Evolutionary conservation across 2,329 filamentous ascomycete genomes (phyloP).

Genomic region (Diplocarpon rosae): DNA sequence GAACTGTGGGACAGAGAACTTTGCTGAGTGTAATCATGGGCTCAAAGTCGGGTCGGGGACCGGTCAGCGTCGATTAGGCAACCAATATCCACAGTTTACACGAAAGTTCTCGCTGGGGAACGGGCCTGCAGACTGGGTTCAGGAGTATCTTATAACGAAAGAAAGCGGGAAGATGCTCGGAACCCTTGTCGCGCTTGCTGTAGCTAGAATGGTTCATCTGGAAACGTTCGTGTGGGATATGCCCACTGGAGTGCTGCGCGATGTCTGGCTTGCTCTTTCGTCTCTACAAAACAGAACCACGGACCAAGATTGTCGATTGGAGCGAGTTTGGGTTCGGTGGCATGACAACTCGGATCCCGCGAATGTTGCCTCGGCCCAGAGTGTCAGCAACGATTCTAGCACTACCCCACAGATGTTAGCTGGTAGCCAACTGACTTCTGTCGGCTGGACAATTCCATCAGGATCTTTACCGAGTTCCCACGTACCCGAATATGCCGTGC

Average conservation of each 20-base stretch:
- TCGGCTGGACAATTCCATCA: conserved; percentile 30
- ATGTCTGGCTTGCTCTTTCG: conserved; percentile 70
- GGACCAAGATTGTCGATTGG: conserved; percentile 53
- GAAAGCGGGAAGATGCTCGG: conserved; percentile 85
- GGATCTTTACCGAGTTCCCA: conserved; percentile 15
- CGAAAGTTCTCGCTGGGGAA: conserved; percentile 80
- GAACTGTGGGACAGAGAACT: conserved; percentile 25
- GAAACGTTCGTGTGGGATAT: conserved; percentile 84
- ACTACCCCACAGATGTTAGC: conserved; percentile 23
- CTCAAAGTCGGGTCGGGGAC: conserved; percentile 9
- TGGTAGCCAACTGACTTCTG: conserved; percentile 32
- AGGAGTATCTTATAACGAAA: conserved; percentile 72
- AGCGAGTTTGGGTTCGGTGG: conserved; percentile 71
- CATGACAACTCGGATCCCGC: conserved; percentile 51
- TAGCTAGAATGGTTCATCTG: conserved; percentile 72
- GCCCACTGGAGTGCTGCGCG: conserved; percentile 71
- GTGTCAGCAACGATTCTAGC: conserved; percentile 11
- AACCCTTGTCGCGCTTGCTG: conserved; percentile 64
- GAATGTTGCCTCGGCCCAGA: conserved; percentile 20
- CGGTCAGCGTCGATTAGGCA: conserved; percentile 43
- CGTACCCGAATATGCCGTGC: conserved; percentile 17
- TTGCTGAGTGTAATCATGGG: conserved; percentile 19
- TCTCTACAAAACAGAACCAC: conserved; percentile 49
- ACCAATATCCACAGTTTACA: conserved; percentile 68
- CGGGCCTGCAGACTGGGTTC: conserved; percentile 65